These are phyloP conservation scores for Kwoniella dendrophila DNA, from an alignment of 768 basidiomycete genomes.

Conservation along the genomic window DNA sequence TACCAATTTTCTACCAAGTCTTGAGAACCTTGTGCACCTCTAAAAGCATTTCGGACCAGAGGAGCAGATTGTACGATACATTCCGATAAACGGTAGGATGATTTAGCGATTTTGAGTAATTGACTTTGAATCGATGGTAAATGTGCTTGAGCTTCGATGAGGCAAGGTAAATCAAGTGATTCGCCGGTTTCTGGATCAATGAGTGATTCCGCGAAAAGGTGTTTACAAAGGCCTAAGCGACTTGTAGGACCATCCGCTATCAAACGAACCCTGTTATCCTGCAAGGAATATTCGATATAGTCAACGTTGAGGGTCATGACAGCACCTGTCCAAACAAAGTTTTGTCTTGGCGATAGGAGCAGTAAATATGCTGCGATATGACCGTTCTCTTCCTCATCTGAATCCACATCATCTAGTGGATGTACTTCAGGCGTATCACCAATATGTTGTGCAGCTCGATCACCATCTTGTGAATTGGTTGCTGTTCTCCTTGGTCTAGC, in stretches of 20 bases:
- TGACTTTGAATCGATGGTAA: constrained; percentile 86
- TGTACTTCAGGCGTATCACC: constrained; percentile 37
- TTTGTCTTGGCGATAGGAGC: constrained; percentile 77
- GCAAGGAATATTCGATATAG: constrained; percentile 75
- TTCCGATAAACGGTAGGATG: constrained; percentile 85
- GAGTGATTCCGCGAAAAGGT: constrained; percentile 71
- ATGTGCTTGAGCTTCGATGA: constrained; percentile 84
- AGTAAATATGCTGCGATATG: constrained; percentile 68
- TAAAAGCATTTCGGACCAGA: constrained; percentile 64
- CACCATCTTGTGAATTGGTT: constrained; percentile 43
- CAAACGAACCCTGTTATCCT: constrained; percentile 85
- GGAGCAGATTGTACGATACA: constrained; percentile 90
- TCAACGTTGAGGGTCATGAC: constrained; percentile 74
- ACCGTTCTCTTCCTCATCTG: constrained; percentile 40
- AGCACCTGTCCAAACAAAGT: constrained; percentile 89
- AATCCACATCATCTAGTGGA: constrained; percentile 45
- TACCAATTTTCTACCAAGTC: constrained; percentile 81
- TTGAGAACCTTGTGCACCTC: constrained; percentile 64
- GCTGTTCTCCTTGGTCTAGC: constrained; percentile 19
- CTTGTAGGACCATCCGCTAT: constrained; percentile 85
- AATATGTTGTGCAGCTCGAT: constrained; percentile 14
- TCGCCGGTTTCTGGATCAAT: constrained; percentile 34
- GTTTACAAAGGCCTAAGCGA: constrained; percentile 74
- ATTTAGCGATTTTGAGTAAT: constrained; percentile 83
- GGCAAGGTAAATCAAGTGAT: constrained; percentile 52